Evolutionary conservation across 164 flowering plant genomes (phyloP), one percentile per base, ranked within the genome.

Genomic region (Santalum album): DNA sequence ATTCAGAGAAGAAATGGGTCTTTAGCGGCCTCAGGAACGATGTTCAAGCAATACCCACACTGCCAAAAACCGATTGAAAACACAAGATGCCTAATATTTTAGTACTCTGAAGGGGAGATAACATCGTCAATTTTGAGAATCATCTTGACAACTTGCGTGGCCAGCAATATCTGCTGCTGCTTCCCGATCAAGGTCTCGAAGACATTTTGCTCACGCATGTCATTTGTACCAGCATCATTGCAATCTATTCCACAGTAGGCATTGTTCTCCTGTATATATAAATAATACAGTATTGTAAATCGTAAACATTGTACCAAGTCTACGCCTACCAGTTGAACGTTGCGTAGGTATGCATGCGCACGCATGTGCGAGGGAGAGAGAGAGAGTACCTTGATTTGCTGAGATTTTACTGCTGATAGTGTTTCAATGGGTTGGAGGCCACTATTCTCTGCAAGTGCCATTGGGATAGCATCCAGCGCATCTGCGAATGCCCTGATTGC

Each of bases 361-460:
- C 11, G 42, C 14, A 17, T 11, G 42, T 11, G 42, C 3, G 42
- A 38, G 45, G 2, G 18, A 49, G 32, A 49, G 32, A 12, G 18
- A 32, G 59, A 9, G 14, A 20, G 19, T 64, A 88, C 99, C 94
- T 89, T 89, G 53, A 87, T 73, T 68, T 94, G 99, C 78, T 94
- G 99, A 67, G 87, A 65, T 64, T 90, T 94, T 48, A 94, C 97
- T 1, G 91, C 96, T 43, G 97, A 80, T 18, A 94, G 69, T 39
- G 97, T 94, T 62, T 90, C 97, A 64, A 94, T 94, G 12, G 97
- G 92, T 61, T 87, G 97, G 49, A 94, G 92, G 16, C 99, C 99
- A 68, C 97, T 90, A 61, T 94, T 94, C 70, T 94, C 99, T 1
- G 99, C 96, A 43, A 94, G 83, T n/a, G 97, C 99, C 95, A 89